Evolutionary conservation across 805 yeast species (phyloP), one percentile per base, ranked within the genome.

Genomic region (Sugiyamaella chiloensis): DNA sequence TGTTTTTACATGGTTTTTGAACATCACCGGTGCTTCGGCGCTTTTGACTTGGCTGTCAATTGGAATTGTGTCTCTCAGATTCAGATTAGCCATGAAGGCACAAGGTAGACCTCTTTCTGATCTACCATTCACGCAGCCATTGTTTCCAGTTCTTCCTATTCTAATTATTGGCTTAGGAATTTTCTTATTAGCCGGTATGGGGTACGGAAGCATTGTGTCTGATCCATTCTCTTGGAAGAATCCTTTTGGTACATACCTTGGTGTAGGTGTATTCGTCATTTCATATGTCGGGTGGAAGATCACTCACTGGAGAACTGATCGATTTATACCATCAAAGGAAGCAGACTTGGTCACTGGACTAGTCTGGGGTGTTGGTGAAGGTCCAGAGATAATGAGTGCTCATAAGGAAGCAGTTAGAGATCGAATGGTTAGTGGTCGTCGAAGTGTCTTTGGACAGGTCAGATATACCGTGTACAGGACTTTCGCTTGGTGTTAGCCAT

Each of bases 1-100:
- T 19, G 83, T 79, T 12, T 82, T 81, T 66, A 71, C 75, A 46
- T 82, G 87, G 87, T 68, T 82, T 54, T 64, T 80, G 56, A 76
- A 85, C 34, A 69, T 83, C 46, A 74, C 81, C 32, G 84, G 85
- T 32, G 65, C 83, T 32, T 76, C 82, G 23, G 79, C 83, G 27
- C 63, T 81, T 32, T 76, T 82, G 56, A 80, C 86, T 1, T 83
- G 86, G 85, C 62, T 73, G 43, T 63, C 77, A 19, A 81, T 83
- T 52, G 79, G 80, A 56, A 44, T 78, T 46, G 69, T 78, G 42
- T 81, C 80, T 55, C 63, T 79, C 47, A 67, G 86, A 58, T 80
- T 83, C 64, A 74, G 85, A 70, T 60, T 64, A 31, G 87, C 84
- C 1, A 65, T 81, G 66, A 60, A 61, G 40, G 79, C 69, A 1